Evolutionary conservation across 1,139 yeast genomes (phyloP).

Genomic region (Meyerozyma carpophila): DNA sequence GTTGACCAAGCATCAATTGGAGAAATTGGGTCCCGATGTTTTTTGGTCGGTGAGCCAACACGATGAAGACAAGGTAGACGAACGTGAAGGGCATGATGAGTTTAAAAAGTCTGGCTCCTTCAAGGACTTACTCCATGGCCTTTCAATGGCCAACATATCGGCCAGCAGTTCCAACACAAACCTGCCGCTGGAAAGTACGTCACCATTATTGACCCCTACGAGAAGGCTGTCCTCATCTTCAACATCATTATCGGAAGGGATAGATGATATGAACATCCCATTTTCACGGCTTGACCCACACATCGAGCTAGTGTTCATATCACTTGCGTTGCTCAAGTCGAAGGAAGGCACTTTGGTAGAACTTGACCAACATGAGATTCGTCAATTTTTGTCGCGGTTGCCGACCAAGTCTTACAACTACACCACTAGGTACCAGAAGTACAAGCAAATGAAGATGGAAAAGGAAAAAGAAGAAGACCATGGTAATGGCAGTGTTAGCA

Average conservation of each 20-base stretch:
- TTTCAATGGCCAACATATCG: constrained; percentile 8
- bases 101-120: constrained; percentile 20
- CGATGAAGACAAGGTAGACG: constrained; percentile 1
- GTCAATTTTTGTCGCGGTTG: constrained; percentile 65
- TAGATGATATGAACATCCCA: constrained; percentile 30
- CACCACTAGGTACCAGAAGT: constrained; percentile 30
- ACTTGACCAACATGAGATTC: constrained; percentile 83
- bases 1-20: constrained; percentile 9
- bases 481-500: constrained; percentile 10
- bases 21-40: constrained; percentile 40
- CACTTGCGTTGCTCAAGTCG: constrained; percentile 74
- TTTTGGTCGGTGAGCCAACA: constrained; percentile 31
- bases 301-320: constrained; percentile 68
- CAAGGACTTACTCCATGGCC: constrained; percentile 27
- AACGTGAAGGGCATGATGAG: background rate
- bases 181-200: background rate
- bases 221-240: background rate
- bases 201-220: background rate
- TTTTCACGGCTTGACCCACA: constrained; percentile 73
- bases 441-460: constrained; percentile 19
- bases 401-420: constrained; percentile 38
- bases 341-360: constrained; percentile 76
- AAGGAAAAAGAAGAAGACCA: constrained; percentile 10
- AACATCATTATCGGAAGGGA: constrained; percentile 5
- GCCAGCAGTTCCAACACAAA: constrained; percentile 1